phyloP scores from a whole-genome alignment of 345 rosid species.

The Arabidopsis thaliana region DNA sequence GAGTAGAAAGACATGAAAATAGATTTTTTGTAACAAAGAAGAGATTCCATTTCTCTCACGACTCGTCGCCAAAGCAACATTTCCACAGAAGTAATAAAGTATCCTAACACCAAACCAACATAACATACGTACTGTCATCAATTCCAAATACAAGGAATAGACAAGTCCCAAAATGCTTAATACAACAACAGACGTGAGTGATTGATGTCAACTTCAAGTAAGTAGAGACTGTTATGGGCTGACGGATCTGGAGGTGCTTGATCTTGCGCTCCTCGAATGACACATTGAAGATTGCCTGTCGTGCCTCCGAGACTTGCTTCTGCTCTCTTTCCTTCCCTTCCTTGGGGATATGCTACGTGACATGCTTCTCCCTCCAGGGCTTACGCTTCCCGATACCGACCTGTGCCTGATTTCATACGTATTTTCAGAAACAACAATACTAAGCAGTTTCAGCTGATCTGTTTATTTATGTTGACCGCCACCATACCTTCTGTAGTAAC shows the following conservation, averaged over 20 bases:
- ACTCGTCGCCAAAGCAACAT: not conserved
- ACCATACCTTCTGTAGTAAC: constrained; percentile 28
- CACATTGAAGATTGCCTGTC: constrained; percentile 51
- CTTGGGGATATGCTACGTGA: constrained; percentile 48
- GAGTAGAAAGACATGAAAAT: too few species aligned
- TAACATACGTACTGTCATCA: not conserved
- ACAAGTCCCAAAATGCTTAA: not conserved
- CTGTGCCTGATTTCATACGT: constrained; percentile 45
- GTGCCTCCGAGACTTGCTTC: constrained; percentile 24
- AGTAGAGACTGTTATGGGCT: constrained; percentile 43
- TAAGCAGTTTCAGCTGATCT: not conserved
- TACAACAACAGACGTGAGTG: constrained; percentile 16
- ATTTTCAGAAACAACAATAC: constrained; percentile 30
- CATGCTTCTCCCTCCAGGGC: constrained; percentile 50
- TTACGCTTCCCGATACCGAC: constrained; percentile 47
- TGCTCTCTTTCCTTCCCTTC: constrained; percentile 39
- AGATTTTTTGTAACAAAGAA: not conserved
- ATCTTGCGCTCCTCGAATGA: constrained; percentile 55
- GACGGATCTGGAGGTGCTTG: constrained; percentile 69
- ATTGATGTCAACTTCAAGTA: not conserved
- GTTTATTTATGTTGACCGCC: not conserved
- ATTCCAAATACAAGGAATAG: not conserved
- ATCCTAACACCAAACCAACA: not conserved
- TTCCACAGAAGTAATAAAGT: not conserved
- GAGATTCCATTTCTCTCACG: not conserved